A percentile compares a stretch with the other conserved stretches of the same genome.
phyloP scores from a whole-genome alignment of 352 stramenopile species.

The Peronospora tabacina region DNA sequence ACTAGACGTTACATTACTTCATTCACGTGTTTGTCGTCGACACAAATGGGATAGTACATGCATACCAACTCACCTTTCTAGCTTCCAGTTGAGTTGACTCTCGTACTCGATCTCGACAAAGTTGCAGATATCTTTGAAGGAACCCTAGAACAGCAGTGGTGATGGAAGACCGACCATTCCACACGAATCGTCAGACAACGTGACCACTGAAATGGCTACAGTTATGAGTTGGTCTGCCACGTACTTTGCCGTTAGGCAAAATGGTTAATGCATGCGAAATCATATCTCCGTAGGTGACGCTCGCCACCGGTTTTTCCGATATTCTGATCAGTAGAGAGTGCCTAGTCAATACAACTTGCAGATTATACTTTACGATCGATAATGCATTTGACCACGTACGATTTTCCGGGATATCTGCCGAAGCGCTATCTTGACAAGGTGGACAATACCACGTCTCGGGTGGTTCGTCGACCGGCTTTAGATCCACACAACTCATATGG shows the following conservation, averaged over 20 bases:
- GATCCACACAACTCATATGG: conserved; percentile 65
- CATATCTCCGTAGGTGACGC: conserved; percentile 85
- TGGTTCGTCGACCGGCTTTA: conserved; percentile 41
- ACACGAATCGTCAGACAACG: conserved; percentile 4
- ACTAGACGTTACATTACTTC: conserved; percentile 3
- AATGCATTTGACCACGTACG: conserved; percentile 29
- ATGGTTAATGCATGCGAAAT: conserved; percentile 74
- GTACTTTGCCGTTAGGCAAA: conserved; percentile 58
- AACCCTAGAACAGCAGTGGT: conserved; percentile 33
- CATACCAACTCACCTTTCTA: conserved; percentile 49
- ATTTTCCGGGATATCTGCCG: conserved; percentile 55
- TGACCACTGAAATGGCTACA: conserved; percentile 15
- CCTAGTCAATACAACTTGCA: background rate
- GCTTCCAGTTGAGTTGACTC: conserved; percentile 86
- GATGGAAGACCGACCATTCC: background rate
- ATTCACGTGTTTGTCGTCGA: conserved; percentile 3
- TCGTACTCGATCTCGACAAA: conserved; percentile 84
- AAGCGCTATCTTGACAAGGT: conserved; percentile 46
- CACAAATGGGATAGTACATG: background rate
- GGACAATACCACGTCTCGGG: conserved; percentile 75
- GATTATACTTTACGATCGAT: background rate
- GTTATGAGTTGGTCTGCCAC: conserved; percentile 6
- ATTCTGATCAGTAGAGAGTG: conserved; percentile 33
- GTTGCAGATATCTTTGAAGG: conserved; percentile 87
- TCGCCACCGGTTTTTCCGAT: conserved; percentile 72